Evolutionary conservation across 2,329 filamentous ascomycete genomes (phyloP), one percentile per base, ranked within the genome.

Genomic region (Fusarium multiceps): DNA sequence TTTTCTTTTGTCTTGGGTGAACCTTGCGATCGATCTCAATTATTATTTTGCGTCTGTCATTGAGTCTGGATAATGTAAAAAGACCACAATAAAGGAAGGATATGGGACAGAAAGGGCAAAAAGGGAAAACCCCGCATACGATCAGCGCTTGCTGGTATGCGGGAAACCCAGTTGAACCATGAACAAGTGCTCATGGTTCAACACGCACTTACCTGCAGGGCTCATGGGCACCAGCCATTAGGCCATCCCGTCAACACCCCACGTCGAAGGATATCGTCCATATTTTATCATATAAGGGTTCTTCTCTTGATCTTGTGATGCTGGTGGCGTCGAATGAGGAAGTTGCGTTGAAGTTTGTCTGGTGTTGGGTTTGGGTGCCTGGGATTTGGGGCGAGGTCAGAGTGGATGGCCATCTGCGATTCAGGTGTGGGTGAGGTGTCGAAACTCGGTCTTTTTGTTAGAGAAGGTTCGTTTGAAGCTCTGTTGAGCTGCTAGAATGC

Each of bases 241-340:
- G 34, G 59, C 61, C 61, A 43, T 47, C 58, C 61, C 61, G 46
- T 64, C 61, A 64, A 34, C 34, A 32, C 60, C 18, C 59, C 46
- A 43, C 51, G 4, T 16, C 16, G 27, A 6, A 2, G 7, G 7
- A 25, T 21, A 13, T 32, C 6, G 6, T 2, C 1, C 4, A 2
- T 21, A 4, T 41, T n/a, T n/a, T 27, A 3, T 2, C 30, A 50
- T 37, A 47, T 42, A 47, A 51, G 3, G 10, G 18, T 20, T 57
- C 32, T n/a, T 16, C 9, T 6, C 6, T 25, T 13, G 8, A 6
- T 9, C 18, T 41, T 2, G 3, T 16, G 18, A 1, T 23, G 11
- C 12, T 16, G 10, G 10, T 14, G 8, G 3, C 30, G 5, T 16
- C 21, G 18, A 3, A 18, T 14, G 23, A 8, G 18, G 4, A 47